Evolutionary conservation across 441 rosid species (phyloP).

Genomic region (Geranium incanum): DNA sequence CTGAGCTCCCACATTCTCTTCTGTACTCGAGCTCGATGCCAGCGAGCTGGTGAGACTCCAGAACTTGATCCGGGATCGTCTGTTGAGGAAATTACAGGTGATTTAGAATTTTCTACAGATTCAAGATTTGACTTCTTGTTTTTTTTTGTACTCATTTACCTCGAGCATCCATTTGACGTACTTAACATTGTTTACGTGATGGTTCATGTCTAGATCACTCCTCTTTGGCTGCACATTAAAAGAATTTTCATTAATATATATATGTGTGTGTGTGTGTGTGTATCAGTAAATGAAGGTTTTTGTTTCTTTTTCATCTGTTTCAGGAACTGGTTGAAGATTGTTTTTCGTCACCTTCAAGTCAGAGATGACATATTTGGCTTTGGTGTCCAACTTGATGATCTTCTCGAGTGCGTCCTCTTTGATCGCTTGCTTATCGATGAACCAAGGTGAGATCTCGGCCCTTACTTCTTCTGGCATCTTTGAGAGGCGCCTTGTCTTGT

Average conservation of each 20-base stretch:
- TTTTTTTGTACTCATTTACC: conserved; percentile 26
- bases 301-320: not conserved
- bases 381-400: conserved; percentile 45
- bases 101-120: no score
- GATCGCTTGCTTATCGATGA: conserved; percentile 53
- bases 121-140: not conserved
- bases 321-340: not conserved
- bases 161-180: conserved; percentile 77
- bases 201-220: conserved; percentile 67
- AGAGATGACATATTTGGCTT: conserved; percentile 43
- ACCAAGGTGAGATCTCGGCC: conserved; percentile 63
- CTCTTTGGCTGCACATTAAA: conserved; percentile 43
- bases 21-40: conserved; percentile 44
- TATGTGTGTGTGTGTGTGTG: no score
- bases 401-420: conserved; percentile 46
- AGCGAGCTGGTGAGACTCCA: conserved; percentile 45
- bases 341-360: conserved; percentile 39
- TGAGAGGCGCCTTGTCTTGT: conserved; percentile 55
- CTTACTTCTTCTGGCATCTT: conserved; percentile 68
- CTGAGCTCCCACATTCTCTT: conserved; percentile 54
- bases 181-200: conserved; percentile 70
- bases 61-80: conserved; percentile 48
- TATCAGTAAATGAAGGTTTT: not conserved
- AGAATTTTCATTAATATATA: no score
- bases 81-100: conserved; percentile 12